Conservation (phyloP, 495 filamentous ascomycete genomes). For the Umbilicaria muhlenbergii region DNA sequence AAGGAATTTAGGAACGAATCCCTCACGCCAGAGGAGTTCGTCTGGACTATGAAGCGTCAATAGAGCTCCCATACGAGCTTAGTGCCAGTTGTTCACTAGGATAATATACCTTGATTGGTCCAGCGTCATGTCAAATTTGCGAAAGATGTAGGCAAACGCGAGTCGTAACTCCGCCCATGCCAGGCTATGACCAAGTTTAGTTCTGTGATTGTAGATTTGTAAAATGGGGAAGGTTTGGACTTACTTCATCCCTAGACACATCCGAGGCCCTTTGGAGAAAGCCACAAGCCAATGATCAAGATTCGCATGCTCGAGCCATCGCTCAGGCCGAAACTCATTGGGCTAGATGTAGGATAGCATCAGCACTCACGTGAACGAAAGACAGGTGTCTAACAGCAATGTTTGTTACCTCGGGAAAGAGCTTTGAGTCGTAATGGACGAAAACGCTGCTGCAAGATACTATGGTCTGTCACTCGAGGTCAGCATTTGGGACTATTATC, state of each 20-base stretch:
- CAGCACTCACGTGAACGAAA: no score
- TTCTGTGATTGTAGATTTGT: background rate
- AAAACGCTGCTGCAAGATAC: no score
- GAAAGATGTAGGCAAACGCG: conserved; percentile 7
- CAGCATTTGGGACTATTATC: no score
- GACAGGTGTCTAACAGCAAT: no score
- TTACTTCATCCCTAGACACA: conserved; percentile 12
- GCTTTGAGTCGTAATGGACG: no score
- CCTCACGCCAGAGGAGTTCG: no score
- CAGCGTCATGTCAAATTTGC: conserved; percentile 7
- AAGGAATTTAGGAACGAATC: no score
- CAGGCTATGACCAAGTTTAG: background rate
- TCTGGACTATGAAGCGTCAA: no score
- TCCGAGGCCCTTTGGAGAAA: conserved; percentile 14
- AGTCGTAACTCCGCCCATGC: conserved; percentile 10
- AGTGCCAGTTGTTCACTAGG: no score
- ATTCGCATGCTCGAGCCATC: conserved; percentile 26
- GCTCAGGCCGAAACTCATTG: conserved; percentile 28
- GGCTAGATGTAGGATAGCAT: conserved; percentile 12
- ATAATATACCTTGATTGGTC: conserved; percentile 5
- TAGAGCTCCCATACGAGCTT: no score
- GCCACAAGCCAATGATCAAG: conserved; percentile 13
- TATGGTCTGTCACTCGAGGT: no score
- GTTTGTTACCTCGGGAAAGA: no score
- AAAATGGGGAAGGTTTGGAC: background rate